Conservation (phyloP, 2,329 filamentous ascomycete species). For the Pleurostoma richardsiae region DNA sequence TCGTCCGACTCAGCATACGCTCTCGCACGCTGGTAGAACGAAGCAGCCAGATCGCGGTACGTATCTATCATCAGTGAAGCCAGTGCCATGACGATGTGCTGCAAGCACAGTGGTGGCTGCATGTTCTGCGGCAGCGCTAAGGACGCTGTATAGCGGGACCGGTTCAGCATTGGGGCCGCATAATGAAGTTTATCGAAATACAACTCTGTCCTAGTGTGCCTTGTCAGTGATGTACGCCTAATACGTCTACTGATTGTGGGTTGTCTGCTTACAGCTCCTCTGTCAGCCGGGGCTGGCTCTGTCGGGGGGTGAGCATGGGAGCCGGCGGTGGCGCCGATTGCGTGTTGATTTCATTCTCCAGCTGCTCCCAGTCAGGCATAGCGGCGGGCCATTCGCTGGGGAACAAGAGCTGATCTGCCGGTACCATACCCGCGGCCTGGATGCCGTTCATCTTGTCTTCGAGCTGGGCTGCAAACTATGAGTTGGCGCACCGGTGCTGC, state of each 20-base stretch:
- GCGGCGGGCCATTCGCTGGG: not conserved
- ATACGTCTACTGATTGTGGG: not conserved
- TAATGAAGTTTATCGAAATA: conserved; percentile 13
- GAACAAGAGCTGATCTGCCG: not conserved
- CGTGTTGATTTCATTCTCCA: not conserved
- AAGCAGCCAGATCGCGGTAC: conserved; percentile 7
- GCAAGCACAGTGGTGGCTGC: conserved; percentile 14
- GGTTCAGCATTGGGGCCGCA: conserved; percentile 12
- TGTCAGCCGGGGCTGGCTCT: not conserved
- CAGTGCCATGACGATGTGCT: conserved; percentile 13
- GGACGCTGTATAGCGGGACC: conserved; percentile 6
- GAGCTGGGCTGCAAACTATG: not conserved
- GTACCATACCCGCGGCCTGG: not conserved
- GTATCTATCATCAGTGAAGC: conserved; percentile 7
- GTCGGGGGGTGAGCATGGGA: not conserved
- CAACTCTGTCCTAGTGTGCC: conserved; percentile 4
- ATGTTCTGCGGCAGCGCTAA: conserved; percentile 11
- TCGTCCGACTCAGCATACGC: conserved; percentile 13
- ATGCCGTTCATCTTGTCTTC: not conserved
- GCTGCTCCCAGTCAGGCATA: not conserved
- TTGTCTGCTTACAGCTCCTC: not conserved
- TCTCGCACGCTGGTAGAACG: conserved; percentile 14
- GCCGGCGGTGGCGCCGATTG: not conserved
- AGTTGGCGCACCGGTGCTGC: not conserved
- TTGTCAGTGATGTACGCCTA: not conserved